A percentile compares a stretch with the other conserved stretches of the same genome.
These are phyloP conservation scores for Heterotrichella gracilis DNA, from an alignment of 352 stramenopile species.

Conservation along the genomic window DNA sequence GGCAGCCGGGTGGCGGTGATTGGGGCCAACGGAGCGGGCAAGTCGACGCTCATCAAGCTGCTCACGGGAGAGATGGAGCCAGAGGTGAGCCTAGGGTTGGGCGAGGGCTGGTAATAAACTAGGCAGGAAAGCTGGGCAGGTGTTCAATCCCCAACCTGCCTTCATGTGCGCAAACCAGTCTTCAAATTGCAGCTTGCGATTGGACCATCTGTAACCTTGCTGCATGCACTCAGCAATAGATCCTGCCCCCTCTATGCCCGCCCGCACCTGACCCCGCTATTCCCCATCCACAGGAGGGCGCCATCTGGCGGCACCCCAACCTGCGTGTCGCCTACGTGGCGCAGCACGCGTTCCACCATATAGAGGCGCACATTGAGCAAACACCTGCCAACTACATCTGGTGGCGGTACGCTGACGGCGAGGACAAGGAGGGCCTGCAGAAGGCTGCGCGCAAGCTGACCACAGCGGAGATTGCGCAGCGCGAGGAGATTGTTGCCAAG, in stretches of 20 bases:
- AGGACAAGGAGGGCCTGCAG: constrained; percentile 33
- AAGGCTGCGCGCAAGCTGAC: constrained; percentile 37
- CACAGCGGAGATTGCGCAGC: constrained; percentile 62
- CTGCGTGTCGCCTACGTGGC: constrained; percentile 22
- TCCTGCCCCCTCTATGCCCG: too few relatives aligned
- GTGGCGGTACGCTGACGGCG: constrained; percentile 64
- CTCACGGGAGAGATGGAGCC: constrained; percentile 35
- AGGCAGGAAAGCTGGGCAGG: too few relatives aligned
- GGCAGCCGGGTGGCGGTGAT: constrained; percentile 74
- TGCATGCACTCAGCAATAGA: too few relatives aligned
- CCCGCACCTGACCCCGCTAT: too few relatives aligned
- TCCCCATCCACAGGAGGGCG: not conserved
- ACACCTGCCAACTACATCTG: constrained; percentile 79
- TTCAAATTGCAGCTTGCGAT: too few relatives aligned
- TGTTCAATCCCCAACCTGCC: too few relatives aligned
- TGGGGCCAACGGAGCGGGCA: constrained; percentile 71
- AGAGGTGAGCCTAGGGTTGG: too few relatives aligned
- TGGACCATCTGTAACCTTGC: too few relatives aligned
- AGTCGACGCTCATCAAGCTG: constrained; percentile 90
- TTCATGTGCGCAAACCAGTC: too few relatives aligned
- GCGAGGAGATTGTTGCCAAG: constrained; percentile 34
- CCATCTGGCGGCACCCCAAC: constrained; percentile 22
- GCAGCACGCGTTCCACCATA: constrained; percentile 73
- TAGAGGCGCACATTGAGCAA: constrained; percentile 71
- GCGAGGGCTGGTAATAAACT: too few relatives aligned